Evolutionary conservation across 2,329 filamentous ascomycete genomes (phyloP), one percentile per base, ranked within the genome.

Genomic region (Cytospora piceicola): DNA sequence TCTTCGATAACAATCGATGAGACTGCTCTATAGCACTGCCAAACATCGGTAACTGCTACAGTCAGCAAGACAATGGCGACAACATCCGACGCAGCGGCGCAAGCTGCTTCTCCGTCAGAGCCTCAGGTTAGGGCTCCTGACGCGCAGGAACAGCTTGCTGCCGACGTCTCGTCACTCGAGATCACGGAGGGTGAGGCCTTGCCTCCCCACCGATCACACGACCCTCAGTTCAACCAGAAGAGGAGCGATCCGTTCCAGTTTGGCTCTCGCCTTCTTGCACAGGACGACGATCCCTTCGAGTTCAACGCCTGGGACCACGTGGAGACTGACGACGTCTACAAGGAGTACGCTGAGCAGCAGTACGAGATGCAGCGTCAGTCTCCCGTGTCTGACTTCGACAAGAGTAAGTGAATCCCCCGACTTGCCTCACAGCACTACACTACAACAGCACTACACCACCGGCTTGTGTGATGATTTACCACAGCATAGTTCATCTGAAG

Each of bases 221-320:
- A 91, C 73, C 88, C 91, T 49, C 73, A 80, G 69, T 80, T 90
- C 77, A 95, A 93, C 77, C 82, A 90, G 79, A 98, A 98, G 81
- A 87, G 93, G 72, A 91, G 82, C 75, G 93, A 97, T 75, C 95
- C 95, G 22, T 99, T 98, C 78, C 90, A 96, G 78, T 99, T 99
- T 77, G 95, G 95, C 68, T 95, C 92, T 57, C 92, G 94, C 67
- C 91, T 86, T 73, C 87, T 99, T 60, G 88, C 91, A 73, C 85
- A 94, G 76, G 87, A 88, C 74, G 94, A 97, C 80, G 85, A 98
- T 76, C 92, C 96, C 73, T 99, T 94, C 80, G 91, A 96, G 77
- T 97, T 95, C 86, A 99, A 99, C 78, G 95, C 95, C 46, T 99
- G 95, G 95, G 95, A 99, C 77, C 94, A 99, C 76, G 95, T 98